phyloP scores from a whole-genome alignment of 208 protist genomes.

The Trypanosoma congolense region DNA sequence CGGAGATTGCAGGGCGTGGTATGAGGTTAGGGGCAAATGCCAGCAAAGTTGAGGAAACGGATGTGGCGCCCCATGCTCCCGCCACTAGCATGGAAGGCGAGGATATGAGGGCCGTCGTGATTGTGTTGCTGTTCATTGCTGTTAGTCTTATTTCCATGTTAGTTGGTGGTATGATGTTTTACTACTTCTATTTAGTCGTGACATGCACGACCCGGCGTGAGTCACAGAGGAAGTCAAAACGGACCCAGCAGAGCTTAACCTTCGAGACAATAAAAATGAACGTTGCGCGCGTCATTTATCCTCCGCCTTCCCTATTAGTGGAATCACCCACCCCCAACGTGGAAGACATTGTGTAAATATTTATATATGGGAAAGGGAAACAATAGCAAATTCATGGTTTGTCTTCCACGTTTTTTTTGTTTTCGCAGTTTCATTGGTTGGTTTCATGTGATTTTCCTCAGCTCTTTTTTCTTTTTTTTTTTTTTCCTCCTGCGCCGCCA shows the following conservation, averaged over 20 bases:
- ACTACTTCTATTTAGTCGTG: constrained; percentile 54
- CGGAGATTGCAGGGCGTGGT: too few species aligned
- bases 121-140: constrained; percentile 33
- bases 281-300: constrained; percentile 14
- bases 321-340: neutral
- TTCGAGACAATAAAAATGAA: constrained; percentile 16
- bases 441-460: too few species aligned
- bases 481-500: too few species aligned
- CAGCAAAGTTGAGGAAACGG: too few species aligned
- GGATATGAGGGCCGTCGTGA: neutral
- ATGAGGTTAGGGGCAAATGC: too few species aligned
- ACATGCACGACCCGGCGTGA: constrained; percentile 37
- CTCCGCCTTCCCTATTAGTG: constrained; percentile 17
- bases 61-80: too few species aligned
- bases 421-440: too few species aligned
- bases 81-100: neutral
- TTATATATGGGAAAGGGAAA: too few species aligned
- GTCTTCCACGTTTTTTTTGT: too few species aligned
- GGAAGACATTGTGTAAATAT: neutral
- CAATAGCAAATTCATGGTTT: too few species aligned
- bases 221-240: constrained; percentile 8
- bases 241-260: neutral
- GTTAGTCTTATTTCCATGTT: constrained; percentile 42
- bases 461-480: too few species aligned
- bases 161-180: constrained; percentile 43